Evolutionary conservation across 306 rosid species (phyloP), one percentile per base, ranked within the genome.

Genomic region (Quillaja saponaria): DNA sequence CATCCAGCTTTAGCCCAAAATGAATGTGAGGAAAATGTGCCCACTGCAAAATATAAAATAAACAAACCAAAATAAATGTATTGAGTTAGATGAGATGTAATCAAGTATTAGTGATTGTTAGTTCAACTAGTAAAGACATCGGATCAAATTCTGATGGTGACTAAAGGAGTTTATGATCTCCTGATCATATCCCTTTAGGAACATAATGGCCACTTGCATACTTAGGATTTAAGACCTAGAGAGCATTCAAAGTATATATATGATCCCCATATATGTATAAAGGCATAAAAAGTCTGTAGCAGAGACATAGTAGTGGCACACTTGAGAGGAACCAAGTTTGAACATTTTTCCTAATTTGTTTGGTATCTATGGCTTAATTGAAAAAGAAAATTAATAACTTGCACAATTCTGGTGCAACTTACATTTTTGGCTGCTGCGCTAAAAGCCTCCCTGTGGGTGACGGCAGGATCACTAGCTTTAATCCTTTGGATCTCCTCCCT

Each of bases 401-500:
- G 10, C 28, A 55, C 17, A 55, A 3, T n/a, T 37, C 6, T 18
- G 8, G 1, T 18, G 17, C 51, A 28, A 82, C 95, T 87, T 80
- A 92, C 99, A 68, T 92, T 92, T 83, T 92, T 92, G 4, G 97
- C 97, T 10, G 99, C 97, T 0, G 96, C 80, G 78, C 99, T 92
- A 66, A 92, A 92, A 72, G 99, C 99, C 70, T 89, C 96, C 63
- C 95, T 89, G 69, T 92, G 99, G 72, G 95, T 92, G 42, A 92
- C 89, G 63, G 87, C 97, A 55, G 97, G 99, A 71, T 92, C 87
- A 62, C 84, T 44, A 25, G 95, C 97, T 80, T 92, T 92, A 64
- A 92, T 92, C 89, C 99, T 92, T 80, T 92, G 99, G 55, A 92
- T 92, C 85, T 92, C 99, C 78, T 87, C 99, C 81, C 99, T 92